These are phyloP conservation scores for Puccinia triticina DNA, from an alignment of 1,284 basidiomycete genomes.

Conservation along the genomic window DNA sequence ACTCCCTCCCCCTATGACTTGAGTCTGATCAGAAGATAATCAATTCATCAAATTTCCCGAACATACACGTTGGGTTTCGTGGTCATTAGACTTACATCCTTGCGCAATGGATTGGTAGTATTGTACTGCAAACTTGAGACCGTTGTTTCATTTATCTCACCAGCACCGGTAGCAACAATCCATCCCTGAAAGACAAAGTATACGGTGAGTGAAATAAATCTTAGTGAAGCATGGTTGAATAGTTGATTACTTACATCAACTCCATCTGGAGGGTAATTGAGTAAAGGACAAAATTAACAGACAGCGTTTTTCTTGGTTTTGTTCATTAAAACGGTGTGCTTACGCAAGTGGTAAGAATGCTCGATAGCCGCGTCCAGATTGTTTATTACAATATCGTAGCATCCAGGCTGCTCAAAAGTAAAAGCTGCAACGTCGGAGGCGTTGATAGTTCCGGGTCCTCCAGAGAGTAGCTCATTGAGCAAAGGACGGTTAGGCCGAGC, in stretches of 20 bases:
- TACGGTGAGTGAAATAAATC: neutral
- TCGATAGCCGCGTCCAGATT: slow-evolving; percentile 58
- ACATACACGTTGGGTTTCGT: neutral
- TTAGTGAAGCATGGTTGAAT: neutral
- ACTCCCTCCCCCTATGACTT: slow-evolving; percentile 44
- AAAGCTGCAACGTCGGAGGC: slow-evolving; percentile 32
- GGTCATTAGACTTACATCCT: slow-evolving; percentile 29
- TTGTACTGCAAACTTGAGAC: slow-evolving; percentile 23
- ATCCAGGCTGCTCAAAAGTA: slow-evolving; percentile 32
- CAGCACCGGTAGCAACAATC: slow-evolving; percentile 21
- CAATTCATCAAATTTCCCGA: neutral
- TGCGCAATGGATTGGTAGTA: slow-evolving; percentile 42
- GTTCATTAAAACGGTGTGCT: neutral
- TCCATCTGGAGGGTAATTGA: slow-evolving; percentile 1
- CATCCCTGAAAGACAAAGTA: slow-evolving; percentile 28
- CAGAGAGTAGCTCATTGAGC: slow-evolving; percentile 27
- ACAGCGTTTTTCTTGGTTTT: neutral
- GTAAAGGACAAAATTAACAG: neutral
- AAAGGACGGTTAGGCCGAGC: slow-evolving; percentile 34
- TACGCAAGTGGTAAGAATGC: slow-evolving; percentile 61
- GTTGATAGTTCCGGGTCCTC: slow-evolving; percentile 39
- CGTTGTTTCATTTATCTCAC: slow-evolving; percentile 19
- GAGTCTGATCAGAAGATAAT: slow-evolving; percentile 18
- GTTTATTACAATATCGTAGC: slow-evolving; percentile 57
- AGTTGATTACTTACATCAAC: slow-evolving; percentile 7